A percentile compares a stretch with the other conserved stretches of the same genome.
Evolutionary conservation across 2,329 filamentous ascomycete genomes (phyloP).

Genomic region (Fusarium sp.): DNA sequence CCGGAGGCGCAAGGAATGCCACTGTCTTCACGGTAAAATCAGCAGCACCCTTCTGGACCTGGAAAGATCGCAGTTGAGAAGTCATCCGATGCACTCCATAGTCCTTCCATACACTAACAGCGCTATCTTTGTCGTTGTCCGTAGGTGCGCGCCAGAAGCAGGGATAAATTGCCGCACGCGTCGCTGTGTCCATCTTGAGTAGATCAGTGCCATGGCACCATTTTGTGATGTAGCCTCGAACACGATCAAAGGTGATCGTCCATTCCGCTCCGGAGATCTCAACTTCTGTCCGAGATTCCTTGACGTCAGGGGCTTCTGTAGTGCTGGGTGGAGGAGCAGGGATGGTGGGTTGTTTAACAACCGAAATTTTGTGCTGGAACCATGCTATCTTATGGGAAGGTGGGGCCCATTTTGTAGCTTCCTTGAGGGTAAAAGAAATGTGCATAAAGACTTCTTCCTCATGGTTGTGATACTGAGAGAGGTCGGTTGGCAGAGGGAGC

Average conservation of each 20-base stretch:
- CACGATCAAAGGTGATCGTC: not conserved
- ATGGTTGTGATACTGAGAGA: not conserved
- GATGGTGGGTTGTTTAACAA: not conserved
- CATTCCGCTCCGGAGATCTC: not conserved
- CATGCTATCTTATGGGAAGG: slow-evolving; percentile 9
- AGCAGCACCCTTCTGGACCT: not conserved
- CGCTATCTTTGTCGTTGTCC: slow-evolving; percentile 13
- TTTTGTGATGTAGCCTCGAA: slow-evolving; percentile 12
- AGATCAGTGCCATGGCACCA: slow-evolving; percentile 5
- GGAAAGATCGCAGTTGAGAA: slow-evolving; percentile 10
- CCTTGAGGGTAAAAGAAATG: not conserved
- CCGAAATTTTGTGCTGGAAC: slow-evolving; percentile 19
- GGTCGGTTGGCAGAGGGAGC: not conserved
- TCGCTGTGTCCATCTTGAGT: not conserved
- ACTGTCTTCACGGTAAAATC: not conserved
- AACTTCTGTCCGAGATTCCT: not conserved
- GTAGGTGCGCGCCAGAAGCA: slow-evolving; percentile 24
- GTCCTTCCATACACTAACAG: slow-evolving; percentile 6
- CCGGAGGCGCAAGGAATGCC: slow-evolving; percentile 10
- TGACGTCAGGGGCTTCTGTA: not conserved
- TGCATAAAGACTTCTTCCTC: not conserved
- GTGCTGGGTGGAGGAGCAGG: accelerated
- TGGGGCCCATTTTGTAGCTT: not conserved
- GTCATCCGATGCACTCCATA: slow-evolving; percentile 21
- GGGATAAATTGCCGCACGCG: slow-evolving; percentile 2